Evolutionary conservation across 202 grass and related monocot species (phyloP).

Genomic region (Cymbopogon flexuosus): DNA sequence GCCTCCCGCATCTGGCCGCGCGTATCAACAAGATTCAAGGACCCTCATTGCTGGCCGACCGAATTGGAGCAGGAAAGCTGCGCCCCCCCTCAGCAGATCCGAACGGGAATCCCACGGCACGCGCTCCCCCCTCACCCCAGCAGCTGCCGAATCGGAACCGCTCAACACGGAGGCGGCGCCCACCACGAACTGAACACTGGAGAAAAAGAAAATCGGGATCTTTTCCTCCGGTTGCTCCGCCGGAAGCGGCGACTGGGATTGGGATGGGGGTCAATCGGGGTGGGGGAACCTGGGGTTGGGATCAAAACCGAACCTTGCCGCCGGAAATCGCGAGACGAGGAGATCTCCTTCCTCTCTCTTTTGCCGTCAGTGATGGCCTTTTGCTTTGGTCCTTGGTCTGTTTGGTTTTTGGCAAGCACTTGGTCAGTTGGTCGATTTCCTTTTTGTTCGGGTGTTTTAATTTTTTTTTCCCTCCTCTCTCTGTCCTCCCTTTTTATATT

Average conservation of each 20-base stretch:
- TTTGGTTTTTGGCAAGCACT: constrained; percentile 27
- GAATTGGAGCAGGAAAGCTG: constrained; percentile 1
- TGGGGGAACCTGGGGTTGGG: constrained; percentile 1
- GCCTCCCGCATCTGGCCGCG: constrained; percentile 37
- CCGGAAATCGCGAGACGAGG: constrained; percentile 42
- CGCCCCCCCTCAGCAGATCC: constrained; percentile 2
- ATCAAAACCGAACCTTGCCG: constrained; percentile 61
- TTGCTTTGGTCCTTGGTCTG: constrained; percentile 32
- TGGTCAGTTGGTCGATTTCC: constrained; percentile 2
- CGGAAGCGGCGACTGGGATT: neutral
- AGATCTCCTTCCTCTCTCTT: constrained; percentile 21
- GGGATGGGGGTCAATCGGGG: neutral
- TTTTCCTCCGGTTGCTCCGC: neutral
- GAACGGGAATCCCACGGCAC: neutral
- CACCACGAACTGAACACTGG: constrained; percentile 3
- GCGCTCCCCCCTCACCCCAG: neutral
- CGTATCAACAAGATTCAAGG: constrained; percentile 2
- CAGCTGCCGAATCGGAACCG: neutral
- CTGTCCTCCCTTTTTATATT: neutral
- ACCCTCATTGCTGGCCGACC: constrained; percentile 12
- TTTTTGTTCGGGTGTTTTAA: neutral
- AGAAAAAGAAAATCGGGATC: constrained; percentile 21
- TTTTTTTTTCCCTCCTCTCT: neutral
- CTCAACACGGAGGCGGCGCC: neutral
- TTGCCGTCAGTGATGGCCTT: constrained; percentile 22